Evolutionary conservation across 164 flowering plant species (phyloP).

Genomic region (Litsea cubeba): DNA sequence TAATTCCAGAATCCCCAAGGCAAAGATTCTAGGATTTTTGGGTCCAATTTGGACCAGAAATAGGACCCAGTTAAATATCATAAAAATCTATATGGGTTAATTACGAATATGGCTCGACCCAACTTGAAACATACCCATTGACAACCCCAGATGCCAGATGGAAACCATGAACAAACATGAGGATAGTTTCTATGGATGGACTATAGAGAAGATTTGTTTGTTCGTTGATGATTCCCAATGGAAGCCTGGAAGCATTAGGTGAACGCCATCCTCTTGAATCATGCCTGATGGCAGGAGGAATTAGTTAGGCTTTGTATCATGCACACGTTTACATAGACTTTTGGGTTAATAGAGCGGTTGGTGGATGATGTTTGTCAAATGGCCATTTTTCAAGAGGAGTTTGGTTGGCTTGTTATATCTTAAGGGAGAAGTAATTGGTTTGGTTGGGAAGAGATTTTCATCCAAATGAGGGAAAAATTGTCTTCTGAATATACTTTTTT

Average conservation of each 20-base stretch:
- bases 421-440: conserved; percentile 3
- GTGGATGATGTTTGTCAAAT: conserved; percentile 2
- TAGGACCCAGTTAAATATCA: too few relatives aligned
- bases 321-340: conserved; percentile 6
- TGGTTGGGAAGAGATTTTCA: conserved; percentile 3
- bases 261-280: background rate
- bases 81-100: too few relatives aligned
- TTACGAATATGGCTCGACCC: too few relatives aligned
- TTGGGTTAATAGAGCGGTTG: conserved; percentile 1
- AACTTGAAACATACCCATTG: too few relatives aligned
- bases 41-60: too few relatives aligned
- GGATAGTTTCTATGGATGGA: too few relatives aligned
- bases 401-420: conserved; percentile 3
- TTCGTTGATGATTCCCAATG: background rate
- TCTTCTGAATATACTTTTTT: background rate
- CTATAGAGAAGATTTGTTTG: too few relatives aligned
- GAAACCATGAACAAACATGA: too few relatives aligned
- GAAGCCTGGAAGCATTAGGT: background rate
- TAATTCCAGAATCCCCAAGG: too few relatives aligned
- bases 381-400: background rate
- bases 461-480: background rate
- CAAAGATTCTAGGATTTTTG: too few relatives aligned
- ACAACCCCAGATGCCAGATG: too few relatives aligned
- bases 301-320: background rate
- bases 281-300: background rate